Evolutionary conservation across 371 early-diverging fungal genomes (phyloP), one percentile per base, ranked within the genome.

Genomic region (Smittium culicis): DNA sequence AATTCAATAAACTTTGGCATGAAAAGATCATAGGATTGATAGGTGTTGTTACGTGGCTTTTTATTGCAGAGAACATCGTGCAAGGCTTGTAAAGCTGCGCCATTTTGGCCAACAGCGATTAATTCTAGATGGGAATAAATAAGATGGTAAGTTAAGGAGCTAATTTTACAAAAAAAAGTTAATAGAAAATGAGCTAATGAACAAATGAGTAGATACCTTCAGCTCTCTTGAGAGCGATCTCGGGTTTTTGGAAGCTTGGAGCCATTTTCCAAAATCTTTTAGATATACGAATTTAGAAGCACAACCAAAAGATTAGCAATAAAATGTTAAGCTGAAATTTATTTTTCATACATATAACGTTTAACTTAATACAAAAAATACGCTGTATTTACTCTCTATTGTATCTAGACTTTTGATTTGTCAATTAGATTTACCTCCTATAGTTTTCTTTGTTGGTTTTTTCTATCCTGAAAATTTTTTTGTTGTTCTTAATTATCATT

Each of bases 1-100:
- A 97, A 86, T 78, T 93, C 93, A 61, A 95, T 84, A 73, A 93
- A 95, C 79, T 89, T 88, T 75, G 89, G 82, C 82, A 95, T 84
- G 69, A 96, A 88, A 68, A 93, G 93, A 79, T 96, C 95, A 73
- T 94, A 83, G 34, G 84, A 79, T 33, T 80, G 79, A 45, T 93
- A 79, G 27, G 90, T 85, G 58, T 86, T 88, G 68, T 82, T 83
- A 69, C 94, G 87, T 54, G 91, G 84, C 65, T 92, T 85, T 79
- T 91, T 91, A 68, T 90, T 87, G 71, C 87, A 85, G 68, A 98
- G 85, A 61, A 89, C 86, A 69, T 96, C 95, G 74, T 92, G 88
- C 66, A 96, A 86, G 45, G 90, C 83, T 75, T 87, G 85, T 67
- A 96, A 83, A 59, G 97, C 98, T 63, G 91, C 83, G 45, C 80